These are phyloP conservation scores for Wallacemonas collosoma DNA, from an alignment of 208 protist genomes.

Conservation along the genomic window DNA sequence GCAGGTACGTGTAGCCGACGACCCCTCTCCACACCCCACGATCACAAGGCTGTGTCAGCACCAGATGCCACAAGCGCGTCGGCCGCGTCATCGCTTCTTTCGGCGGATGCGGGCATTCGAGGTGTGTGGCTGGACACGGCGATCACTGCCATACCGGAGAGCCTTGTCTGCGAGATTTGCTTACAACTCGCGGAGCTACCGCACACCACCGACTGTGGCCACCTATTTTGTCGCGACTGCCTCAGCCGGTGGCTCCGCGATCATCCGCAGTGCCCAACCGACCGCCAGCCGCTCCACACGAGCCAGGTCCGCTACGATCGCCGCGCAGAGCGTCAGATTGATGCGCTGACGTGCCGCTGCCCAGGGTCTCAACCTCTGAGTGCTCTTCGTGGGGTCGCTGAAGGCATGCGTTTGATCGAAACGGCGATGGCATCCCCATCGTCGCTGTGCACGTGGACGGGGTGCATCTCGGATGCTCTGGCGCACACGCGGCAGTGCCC, in stretches of 20 bases:
- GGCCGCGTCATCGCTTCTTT: neutral
- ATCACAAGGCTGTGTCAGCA: neutral
- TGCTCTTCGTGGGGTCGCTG: neutral
- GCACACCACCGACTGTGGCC: conserved; percentile 33
- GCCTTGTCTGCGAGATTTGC: conserved; percentile 31
- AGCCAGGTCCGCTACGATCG: conserved; percentile 31
- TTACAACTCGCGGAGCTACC: conserved; percentile 18
- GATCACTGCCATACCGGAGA: conserved; percentile 18
- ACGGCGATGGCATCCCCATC: neutral
- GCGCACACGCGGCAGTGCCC: conserved; percentile 28
- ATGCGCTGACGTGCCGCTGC: conserved; percentile 22
- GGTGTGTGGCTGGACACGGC: conserved; percentile 1
- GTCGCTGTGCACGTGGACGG: conserved; percentile 29
- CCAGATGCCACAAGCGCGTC: neutral
- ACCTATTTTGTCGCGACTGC: conserved; percentile 37
- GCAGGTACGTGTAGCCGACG: neutral
- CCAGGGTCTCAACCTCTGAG: neutral
- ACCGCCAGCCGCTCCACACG: conserved; percentile 20
- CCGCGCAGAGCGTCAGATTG: conserved; percentile 29
- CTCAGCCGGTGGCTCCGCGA: conserved; percentile 19
- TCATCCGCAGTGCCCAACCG: conserved; percentile 31
- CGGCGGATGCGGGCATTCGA: neutral
- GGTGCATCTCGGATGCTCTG: conserved; percentile 26
- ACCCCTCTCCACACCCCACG: no score
- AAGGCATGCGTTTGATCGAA: no score